Evolutionary conservation across 805 yeast genomes (phyloP).

Genomic region (Metschnikowia lachancei): DNA sequence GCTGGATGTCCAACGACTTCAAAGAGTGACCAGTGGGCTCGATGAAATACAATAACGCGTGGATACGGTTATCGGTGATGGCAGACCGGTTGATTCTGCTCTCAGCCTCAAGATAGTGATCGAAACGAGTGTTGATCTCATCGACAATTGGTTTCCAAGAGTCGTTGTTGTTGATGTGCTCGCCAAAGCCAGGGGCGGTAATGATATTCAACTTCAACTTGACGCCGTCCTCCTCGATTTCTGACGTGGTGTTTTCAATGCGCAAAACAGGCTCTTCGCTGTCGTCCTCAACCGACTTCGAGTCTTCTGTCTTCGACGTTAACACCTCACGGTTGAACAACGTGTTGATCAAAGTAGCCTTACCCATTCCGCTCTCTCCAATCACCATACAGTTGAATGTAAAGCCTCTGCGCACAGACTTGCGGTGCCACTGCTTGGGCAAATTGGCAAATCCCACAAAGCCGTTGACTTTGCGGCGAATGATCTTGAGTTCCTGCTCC

Average conservation of each 20-base stretch:
- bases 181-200: slow-evolving; percentile 38
- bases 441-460: slow-evolving; percentile 96
- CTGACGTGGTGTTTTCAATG: slow-evolving; percentile 28
- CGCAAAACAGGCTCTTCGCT: slow-evolving; percentile 23
- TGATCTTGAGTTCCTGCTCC: slow-evolving; percentile 52
- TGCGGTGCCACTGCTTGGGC: slow-evolving; percentile 98
- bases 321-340: too few relatives aligned
- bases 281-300: slow-evolving; percentile 22
- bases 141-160: slow-evolving; percentile 91
- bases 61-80: slow-evolving; percentile 79
- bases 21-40: slow-evolving; percentile 97
- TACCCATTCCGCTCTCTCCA: slow-evolving; percentile 91
- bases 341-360: too few relatives aligned
- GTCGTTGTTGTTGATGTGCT: slow-evolving; percentile 1
- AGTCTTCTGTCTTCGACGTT: too few relatives aligned
- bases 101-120: too few relatives aligned
- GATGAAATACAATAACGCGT: slow-evolving; percentile 89
- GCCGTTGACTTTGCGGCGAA: slow-evolving; percentile 81
- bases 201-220: slow-evolving; percentile 78
- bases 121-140: slow-evolving; percentile 83
- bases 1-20: slow-evolving; percentile 82
- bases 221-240: slow-evolving; percentile 88
- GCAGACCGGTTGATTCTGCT: slow-evolving; percentile 72
- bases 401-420: slow-evolving; percentile 68
- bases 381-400: slow-evolving; percentile 84